Base-by-base conservation (phyloP, 177 flowering plant species). In the Vitis hybrid region DNA sequence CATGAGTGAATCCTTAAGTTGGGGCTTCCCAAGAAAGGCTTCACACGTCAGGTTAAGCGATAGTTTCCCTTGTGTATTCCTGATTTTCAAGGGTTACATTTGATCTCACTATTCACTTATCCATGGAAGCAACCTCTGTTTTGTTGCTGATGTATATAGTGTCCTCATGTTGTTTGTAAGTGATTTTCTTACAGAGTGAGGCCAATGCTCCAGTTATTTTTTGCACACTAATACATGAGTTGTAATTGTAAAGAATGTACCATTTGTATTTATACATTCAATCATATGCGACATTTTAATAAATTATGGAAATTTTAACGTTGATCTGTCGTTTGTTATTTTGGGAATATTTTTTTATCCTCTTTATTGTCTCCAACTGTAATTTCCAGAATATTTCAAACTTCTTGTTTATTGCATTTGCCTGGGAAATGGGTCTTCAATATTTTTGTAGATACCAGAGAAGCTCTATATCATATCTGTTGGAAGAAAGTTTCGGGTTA, bases 81-180 rank as follows among this genome's bases (percentile, higher is more conserved):
- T 57, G 8, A 6, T 57, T 57, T 33, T 33, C 6, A 0, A 33
- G 45, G 45, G 45, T 4, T 33, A 33, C 45, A 21, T 22, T 59
- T 59, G 62, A 59, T 59, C 62, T 21, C 62, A 22, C 10, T 2
- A 59, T 59, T 59, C 62, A 26, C 29, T 59, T 22, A 13, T 59
- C 29, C 39, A 59, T 62, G 18, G 11, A 62, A 62, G 21, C 21
- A 45, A n/a, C 51, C 51, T n/a, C 26, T 14, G 22, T 62, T 62
- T 62, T 12, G 14, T 9, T 31, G 26, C 52, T n/a, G 52, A 62
- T 62, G 52, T 18, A 31, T 33, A 33, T 33, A 14, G 2, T 22
- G 26, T 22, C 26, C 26, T 22, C 26, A 22, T 0, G 0, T 59
- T 22, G 62, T 59, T 16, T 59, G 39, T 21, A 59, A 11, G 62